Evolutionary conservation across 768 basidiomycete species (phyloP).

Genomic region (Gyrodon lividus): DNA sequence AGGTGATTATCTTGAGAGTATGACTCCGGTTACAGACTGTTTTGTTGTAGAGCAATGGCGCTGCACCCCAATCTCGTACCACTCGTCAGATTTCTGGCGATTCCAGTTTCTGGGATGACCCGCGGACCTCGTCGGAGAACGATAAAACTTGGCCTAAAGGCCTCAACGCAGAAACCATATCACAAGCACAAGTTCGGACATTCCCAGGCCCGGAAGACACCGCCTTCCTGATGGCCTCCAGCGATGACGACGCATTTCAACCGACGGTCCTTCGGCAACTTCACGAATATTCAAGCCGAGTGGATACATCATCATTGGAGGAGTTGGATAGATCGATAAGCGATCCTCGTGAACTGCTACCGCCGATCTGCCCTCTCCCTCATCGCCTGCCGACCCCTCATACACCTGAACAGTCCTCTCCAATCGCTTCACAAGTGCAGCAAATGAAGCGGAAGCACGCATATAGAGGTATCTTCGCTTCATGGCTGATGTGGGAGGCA

Average conservation of each 20-base stretch:
- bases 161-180: neutral
- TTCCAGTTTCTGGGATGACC: constrained; percentile 23
- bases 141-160: neutral
- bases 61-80: constrained; percentile 1
- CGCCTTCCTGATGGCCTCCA: constrained; percentile 7
- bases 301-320: neutral
- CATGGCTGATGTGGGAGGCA: neutral
- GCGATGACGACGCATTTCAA: constrained; percentile 1
- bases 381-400: neutral
- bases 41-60: constrained; percentile 17
- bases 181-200: neutral
- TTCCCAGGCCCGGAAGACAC: constrained; percentile 7
- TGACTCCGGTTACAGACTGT: constrained; percentile 7
- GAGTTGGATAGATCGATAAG: constrained; percentile 2
- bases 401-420: neutral
- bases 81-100: constrained; percentile 10
- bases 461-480: constrained; percentile 7
- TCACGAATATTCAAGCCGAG: constrained; percentile 16
- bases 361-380: neutral
- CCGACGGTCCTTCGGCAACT: constrained; percentile 13
- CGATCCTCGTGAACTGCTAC: neutral
- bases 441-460: constrained; percentile 13
- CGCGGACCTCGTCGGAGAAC: neutral
- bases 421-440: neutral
- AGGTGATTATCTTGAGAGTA: constrained; percentile 20